Base-by-base conservation (phyloP, 805 yeast species). In the Pichia scutulata region DNA sequence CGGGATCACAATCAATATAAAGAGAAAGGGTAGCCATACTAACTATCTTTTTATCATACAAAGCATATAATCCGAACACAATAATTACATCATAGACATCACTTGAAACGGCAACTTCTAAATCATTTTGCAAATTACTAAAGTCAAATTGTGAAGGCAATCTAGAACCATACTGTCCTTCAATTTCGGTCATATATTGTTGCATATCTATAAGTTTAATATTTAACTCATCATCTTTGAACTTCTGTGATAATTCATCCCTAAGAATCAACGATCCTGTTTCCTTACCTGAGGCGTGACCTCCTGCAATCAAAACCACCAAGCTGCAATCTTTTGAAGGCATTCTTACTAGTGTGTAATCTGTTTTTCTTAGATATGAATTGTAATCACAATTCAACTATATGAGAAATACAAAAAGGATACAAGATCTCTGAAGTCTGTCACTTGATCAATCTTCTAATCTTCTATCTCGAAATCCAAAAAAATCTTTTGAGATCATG, bases 1-100 rank as follows among this genome's bases (percentile, higher is more conserved):
- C 98, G 1, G 92, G 81, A 65, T 90, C 97, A 54, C 89, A 77
- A 56, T 87, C 93, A 16, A 90, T 73, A 58, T 84, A 90, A 2
- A 90, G 79, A 60, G 80, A 84, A 55, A 89, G 70, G 1, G 79
- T 72, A 0, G 90, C 82, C 60, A 75, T 53, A 12, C 70, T 69
- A 36, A 86, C 67, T 12, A 90, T 64, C 19, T 70, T 70, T 43
- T 69, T 67, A 62, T 87, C 83, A 60, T 80, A 85, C 23, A 90
- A 70, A 0, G 96, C 92, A 61, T 90, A 90, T 19, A 84, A 69
- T 2, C 98, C 97, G 56, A 82, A 82, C 1, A 89, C 75, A 7
- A 89, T 64, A 13, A 75, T 63, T 18, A 79, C 61, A 47, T 67
- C 66, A 25, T 50, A 26, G 1, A 42, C 42, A 8, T 21, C 25